Evolutionary conservation across 345 rosid species (phyloP).

Genomic region (Streptanthus diversifolius): DNA sequence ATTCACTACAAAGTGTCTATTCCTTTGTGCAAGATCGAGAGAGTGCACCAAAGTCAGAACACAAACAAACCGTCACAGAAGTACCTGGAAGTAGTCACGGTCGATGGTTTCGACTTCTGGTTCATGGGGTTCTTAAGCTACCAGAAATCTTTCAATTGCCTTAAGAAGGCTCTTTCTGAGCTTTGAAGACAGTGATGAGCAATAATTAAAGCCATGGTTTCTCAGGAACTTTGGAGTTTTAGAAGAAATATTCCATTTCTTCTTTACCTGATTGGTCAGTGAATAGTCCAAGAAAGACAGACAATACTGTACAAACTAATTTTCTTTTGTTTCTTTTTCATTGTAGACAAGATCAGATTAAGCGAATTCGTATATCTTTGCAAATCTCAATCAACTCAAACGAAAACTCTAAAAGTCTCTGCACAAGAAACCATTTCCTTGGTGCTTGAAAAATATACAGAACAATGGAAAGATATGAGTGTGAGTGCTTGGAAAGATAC

Average conservation of each 20-base stretch:
- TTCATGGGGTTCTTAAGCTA: constrained; percentile 42
- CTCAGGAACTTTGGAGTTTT: not conserved
- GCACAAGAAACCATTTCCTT: not conserved
- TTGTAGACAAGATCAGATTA: constrained; percentile 4
- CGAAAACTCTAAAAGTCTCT: not conserved
- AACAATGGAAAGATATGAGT: not conserved
- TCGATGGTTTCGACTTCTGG: constrained; percentile 41
- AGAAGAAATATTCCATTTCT: constrained; percentile 11
- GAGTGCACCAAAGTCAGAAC: constrained; percentile 33
- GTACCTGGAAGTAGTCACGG: constrained; percentile 37
- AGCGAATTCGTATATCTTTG: not conserved
- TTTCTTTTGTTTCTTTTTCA: not conserved
- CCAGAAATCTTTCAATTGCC: constrained; percentile 35
- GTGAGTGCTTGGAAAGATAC: too few species aligned
- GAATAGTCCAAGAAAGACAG: constrained; percentile 18
- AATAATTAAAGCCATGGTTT: not conserved
- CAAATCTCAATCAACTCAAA: not conserved
- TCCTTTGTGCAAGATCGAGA: constrained; percentile 29
- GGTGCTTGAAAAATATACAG: not conserved
- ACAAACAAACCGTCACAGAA: constrained; percentile 33
- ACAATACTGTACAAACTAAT: constrained; percentile 23
- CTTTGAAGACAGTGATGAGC: constrained; percentile 22
- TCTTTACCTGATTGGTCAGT: constrained; percentile 7
- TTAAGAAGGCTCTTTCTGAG: constrained; percentile 36
- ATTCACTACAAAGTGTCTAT: constrained; percentile 47